Evolutionary conservation across 2,329 filamentous ascomycete genomes (phyloP), one percentile per base, ranked within the genome.

Genomic region (Fusarium oxysporum): DNA sequence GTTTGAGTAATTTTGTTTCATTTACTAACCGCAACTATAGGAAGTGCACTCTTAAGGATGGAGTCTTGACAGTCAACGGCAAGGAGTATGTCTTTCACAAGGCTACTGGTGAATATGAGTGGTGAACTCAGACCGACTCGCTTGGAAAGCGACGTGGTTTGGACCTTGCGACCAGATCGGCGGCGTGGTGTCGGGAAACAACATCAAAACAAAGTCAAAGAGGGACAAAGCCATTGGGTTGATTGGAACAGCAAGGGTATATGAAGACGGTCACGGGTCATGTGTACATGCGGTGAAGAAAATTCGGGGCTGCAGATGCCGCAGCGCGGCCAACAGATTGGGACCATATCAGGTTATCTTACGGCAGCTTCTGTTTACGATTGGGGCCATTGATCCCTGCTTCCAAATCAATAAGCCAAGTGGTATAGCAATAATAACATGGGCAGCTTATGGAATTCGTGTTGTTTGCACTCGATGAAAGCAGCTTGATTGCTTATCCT

Each of bases 1-100:
- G 16, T 11, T 33, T 17, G 21, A 35, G 33, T 30, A n/a, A 17
- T 28, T 30, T 43, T 43, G 33, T 62, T 68, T 65, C 40, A 56
- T 55, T 72, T 62, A 66, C 60, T 68, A 48, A 75, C 62, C 40
- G 23, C 40, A 23, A 33, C 25, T 60, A 48, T 56, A 92, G 93
- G 93, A 99, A 99, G 93, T 99, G 96, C 84, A 95, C 94, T 2
- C 90, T 99, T 72, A 98, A 98, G 85, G 96, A 99, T 79, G 96
- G 96, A 25, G 93, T 99, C 23, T 87, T 99, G 75, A 97, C 93
- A 48, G 94, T 97, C 41, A 95, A 96, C 75, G 94, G 94, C 76
- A 97, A 94, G 83, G 96, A 99, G 83, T 97, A 97, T 80, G 93
- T 99, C 74, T 99, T 99, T 85, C 95, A 97, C 86, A 98, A 98